Evolutionary conservation across 768 basidiomycete species (phyloP).

Genomic region (Cystofilobasidium macerans): DNA sequence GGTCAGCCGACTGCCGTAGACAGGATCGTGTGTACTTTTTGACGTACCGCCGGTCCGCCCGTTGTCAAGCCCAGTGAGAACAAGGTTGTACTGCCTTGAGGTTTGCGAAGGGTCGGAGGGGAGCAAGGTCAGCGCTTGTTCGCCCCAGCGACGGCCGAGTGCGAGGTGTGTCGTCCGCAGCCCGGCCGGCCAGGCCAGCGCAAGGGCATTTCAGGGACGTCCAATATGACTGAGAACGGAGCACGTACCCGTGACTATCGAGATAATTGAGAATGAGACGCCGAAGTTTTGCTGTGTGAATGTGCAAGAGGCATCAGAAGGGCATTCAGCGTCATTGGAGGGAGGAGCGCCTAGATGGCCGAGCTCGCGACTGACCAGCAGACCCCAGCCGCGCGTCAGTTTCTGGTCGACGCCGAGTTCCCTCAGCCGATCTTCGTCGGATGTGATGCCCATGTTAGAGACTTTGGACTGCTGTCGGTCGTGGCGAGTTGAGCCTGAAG

Average conservation of each 20-base stretch:
- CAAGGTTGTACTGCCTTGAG: neutral
- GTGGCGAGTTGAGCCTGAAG: neutral
- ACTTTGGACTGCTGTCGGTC: neutral
- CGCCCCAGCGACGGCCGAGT: too few species aligned
- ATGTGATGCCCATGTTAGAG: neutral
- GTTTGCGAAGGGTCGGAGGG: too few species aligned
- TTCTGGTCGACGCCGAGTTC: constrained; percentile 66
- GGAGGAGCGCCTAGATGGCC: too few species aligned
- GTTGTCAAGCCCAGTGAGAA: constrained; percentile 44
- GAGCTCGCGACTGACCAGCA: constrained; percentile 18
- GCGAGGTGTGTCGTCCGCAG: too few species aligned
- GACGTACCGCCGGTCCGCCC: constrained; percentile 54
- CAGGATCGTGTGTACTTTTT: too few species aligned
- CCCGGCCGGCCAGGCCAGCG: too few species aligned
- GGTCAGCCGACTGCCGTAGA: too few species aligned
- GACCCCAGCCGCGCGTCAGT: constrained; percentile 40
- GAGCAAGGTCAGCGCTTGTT: too few species aligned
- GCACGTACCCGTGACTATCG: constrained; percentile 28
- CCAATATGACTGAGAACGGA: too few species aligned
- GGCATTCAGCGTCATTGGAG: neutral
- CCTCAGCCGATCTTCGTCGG: constrained; percentile 54
- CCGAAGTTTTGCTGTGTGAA: constrained; percentile 27
- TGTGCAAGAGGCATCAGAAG: neutral
- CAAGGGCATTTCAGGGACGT: too few species aligned
- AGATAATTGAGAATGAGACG: constrained; percentile 61